Percentiles rank a stretch among this genome's conserved stretches.
Evolutionary conservation across 805 yeast species (phyloP).

Genomic region (Yarrowia sp.): DNA sequence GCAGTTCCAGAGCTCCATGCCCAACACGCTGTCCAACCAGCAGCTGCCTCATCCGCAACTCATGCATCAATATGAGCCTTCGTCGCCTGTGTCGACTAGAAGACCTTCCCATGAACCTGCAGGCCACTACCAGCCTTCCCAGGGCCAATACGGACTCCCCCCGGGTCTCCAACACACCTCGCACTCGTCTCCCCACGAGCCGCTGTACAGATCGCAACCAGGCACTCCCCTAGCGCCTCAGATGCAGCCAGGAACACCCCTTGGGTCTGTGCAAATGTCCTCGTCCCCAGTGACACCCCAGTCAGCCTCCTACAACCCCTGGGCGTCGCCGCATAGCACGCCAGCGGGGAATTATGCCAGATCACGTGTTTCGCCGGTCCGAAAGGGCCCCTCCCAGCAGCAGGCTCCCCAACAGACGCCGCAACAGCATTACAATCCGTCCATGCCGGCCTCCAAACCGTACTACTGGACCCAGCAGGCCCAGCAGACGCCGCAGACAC

Average conservation of each 20-base stretch:
- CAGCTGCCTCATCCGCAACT: constrained; percentile 29
- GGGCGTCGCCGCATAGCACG: constrained; percentile 17
- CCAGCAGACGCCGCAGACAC: neutral
- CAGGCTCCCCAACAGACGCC: neutral
- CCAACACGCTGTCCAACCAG: neutral
- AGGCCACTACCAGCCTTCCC: neutral
- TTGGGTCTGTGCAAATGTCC: constrained; percentile 19
- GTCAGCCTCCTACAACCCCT: constrained; percentile 20
- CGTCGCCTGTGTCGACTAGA: neutral
- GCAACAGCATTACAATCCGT: constrained; percentile 27
- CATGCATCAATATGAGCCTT: constrained; percentile 26
- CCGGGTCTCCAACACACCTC: constrained; percentile 17
- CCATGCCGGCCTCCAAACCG: constrained; percentile 24
- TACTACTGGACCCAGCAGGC: constrained; percentile 16
- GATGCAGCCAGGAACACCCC: constrained; percentile 29
- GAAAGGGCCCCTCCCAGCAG: constrained; percentile 9
- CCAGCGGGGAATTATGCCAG: constrained; percentile 6
- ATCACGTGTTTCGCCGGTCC: neutral
- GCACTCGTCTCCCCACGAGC: constrained; percentile 21
- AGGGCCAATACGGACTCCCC: constrained; percentile 19
- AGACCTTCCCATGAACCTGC: constrained; percentile 2
- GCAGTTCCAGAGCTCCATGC: constrained; percentile 8
- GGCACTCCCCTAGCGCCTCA: constrained; percentile 18
- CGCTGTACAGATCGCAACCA: constrained; percentile 16
- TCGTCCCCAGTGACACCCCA: constrained; percentile 22